These are phyloP conservation scores for Alnus glutinosa DNA, from an alignment of 306 rosid species.

Conservation along the genomic window DNA sequence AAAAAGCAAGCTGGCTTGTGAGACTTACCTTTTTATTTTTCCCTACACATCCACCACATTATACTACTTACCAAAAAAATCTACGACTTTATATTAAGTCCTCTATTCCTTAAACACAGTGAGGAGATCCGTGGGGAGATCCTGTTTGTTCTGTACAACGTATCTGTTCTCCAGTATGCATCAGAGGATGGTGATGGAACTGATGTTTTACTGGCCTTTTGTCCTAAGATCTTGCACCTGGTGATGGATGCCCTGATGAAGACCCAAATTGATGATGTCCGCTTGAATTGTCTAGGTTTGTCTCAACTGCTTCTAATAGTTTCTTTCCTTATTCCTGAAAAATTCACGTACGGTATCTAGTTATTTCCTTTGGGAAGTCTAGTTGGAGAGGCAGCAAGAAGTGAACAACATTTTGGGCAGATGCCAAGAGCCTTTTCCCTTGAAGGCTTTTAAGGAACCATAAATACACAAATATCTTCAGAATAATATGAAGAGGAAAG, in stretches of 20 bases:
- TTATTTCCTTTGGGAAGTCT: constrained; percentile 18
- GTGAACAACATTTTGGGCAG: background rate
- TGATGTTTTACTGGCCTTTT: constrained; percentile 57
- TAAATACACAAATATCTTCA: constrained; percentile 4
- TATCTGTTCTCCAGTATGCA: constrained; percentile 50
- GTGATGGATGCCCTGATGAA: constrained; percentile 76
- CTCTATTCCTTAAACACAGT: constrained; percentile 41
- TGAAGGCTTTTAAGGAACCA: background rate
- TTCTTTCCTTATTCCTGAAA: constrained; percentile 17
- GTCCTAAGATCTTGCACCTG: constrained; percentile 71
- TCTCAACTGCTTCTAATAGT: constrained; percentile 24
- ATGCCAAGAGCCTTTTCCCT: background rate
- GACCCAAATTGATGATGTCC: constrained; percentile 81
- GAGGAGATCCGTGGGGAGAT: constrained; percentile 91
- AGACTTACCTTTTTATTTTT: constrained; percentile 12
- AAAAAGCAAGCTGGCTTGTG: constrained; percentile 12
- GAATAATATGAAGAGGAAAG: background rate
- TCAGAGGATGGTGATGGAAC: constrained; percentile 52
- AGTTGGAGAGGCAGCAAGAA: constrained; percentile 9
- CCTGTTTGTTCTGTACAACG: constrained; percentile 76
- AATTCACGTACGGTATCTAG: constrained; percentile 6
- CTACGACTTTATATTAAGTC: constrained; percentile 8
- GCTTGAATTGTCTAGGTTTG: constrained; percentile 87
- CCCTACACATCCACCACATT: background rate
- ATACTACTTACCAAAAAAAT: background rate